Evolutionary conservation across 2,329 filamentous ascomycete species (phyloP).

Genomic region (Pseudocercospora pini-densiflorae): DNA sequence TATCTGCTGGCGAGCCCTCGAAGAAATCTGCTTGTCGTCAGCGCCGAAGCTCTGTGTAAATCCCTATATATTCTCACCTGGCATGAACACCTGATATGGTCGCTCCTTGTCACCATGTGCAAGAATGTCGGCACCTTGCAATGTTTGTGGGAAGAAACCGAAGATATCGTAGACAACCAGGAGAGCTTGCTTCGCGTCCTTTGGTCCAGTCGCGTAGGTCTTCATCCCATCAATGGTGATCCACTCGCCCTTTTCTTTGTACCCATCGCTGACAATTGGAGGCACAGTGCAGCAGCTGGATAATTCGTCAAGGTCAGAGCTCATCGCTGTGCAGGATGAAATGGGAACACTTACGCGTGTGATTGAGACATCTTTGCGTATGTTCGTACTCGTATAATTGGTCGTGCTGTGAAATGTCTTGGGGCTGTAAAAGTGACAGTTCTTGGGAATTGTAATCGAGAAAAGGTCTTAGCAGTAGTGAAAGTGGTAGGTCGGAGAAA

Average conservation of each 20-base stretch:
- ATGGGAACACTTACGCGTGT: conserved; percentile 8
- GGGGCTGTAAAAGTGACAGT: not conserved
- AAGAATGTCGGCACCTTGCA: conserved; percentile 68
- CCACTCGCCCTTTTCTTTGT: conserved; percentile 63
- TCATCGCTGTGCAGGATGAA: not conserved
- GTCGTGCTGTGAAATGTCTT: not conserved
- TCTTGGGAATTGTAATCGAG: not conserved
- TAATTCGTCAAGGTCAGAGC: not conserved
- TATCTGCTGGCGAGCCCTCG: conserved; percentile 70
- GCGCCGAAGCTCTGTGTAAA: not conserved
- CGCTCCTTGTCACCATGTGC: conserved; percentile 66
- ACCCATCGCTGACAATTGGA: conserved; percentile 54
- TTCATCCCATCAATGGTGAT: conserved; percentile 65
- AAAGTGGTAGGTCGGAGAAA: not conserved
- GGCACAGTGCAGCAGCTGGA: conserved; percentile 55
- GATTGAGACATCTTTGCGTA: conserved; percentile 21
- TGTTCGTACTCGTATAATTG: not conserved
- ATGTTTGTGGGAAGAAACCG: conserved; percentile 65
- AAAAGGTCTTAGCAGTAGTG: not conserved
- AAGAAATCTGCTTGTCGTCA: conserved; percentile 70
- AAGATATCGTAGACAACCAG: conserved; percentile 67
- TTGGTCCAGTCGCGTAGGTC: conserved; percentile 61
- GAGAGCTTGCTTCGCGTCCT: conserved; percentile 61
- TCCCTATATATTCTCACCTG: conserved; percentile 41
- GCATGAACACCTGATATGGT: conserved; percentile 86